Evolutionary conservation across 2,329 filamentous ascomycete species (phyloP), one percentile per base, ranked within the genome.

Genomic region (Claviceps sp.): DNA sequence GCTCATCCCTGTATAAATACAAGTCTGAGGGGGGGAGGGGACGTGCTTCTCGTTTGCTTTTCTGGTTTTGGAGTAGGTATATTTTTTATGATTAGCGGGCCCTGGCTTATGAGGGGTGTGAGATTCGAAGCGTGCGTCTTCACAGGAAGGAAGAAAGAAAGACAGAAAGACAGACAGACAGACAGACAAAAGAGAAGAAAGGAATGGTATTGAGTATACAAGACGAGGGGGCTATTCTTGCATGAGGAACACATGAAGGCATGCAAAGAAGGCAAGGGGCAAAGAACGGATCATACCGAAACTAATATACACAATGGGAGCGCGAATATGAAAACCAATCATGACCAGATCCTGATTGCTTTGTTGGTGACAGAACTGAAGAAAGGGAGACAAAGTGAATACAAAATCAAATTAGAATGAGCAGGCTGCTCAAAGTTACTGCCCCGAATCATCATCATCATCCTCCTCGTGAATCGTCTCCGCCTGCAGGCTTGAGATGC

Each of bases 381-480:
- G 6, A 36, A 36, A 36, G 4, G n/a, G n/a, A 14, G 20, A 36
- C 8, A n/a, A 30, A 30, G 20, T 30, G 43, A 22, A 16, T 14
- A 26, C 16, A n/a, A 26, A 16, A 26, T 7, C 16, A 34, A 11
- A 46, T 11, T n/a, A 8, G n/a, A 46, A 34, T 18, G 34, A 46
- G n/a, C 13, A 44, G n/a, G 20, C 3, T 20, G 1, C 2, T 6
- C 22, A n/a, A 20, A n/a, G 4, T 59, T 49, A 63, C 46, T 59
- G 50, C 42, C 74, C 75, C 22, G 74, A 79, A 62, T 85, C 83
- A 45, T 45, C 43, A n/a, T 40, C 38, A 49, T 84, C 82, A 62
- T 88, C 85, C 63, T 88, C 83, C 64, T 87, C 85, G 53, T 84
- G 74, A 55, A 89, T 88, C 0, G 81, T 85, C 62, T 85, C 80